Base-by-base conservation (phyloP, 495 filamentous ascomycete species). In the Rusavskia elegans region DNA sequence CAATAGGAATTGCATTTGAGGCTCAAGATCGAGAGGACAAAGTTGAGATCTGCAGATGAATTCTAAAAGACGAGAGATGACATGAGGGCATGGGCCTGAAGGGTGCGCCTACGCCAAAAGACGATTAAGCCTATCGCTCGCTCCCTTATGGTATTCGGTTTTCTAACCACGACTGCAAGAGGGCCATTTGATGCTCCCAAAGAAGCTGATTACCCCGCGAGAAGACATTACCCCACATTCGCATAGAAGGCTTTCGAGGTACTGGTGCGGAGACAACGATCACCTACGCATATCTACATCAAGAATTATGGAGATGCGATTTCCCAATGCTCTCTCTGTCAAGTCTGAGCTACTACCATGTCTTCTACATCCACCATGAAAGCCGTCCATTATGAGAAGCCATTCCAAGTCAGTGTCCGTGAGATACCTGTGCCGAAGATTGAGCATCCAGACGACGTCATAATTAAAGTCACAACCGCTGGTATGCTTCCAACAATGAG, bases 381-480 rank as follows among this genome's bases (percentile, higher is more conserved):
- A 55, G 74, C 74, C n/a, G 60, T 77, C n/a, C 71, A 72, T 55
- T 78, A 77, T 48, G 61, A 74, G 23, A 74, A 71, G 14, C 71
- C 73, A 13, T 75, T 70, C 64, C 66, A 71, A 61, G 73, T 77
- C 45, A 63, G 60, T 10, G 68, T 78, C 49, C 64, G 69, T 49
- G 69, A 78, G 48, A 71, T 74, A 4, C 65, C 71, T 27, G 59
- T 60, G 44, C 76, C 76, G 0, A 71, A 68, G 53, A 55, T 80
- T 39, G 62, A 75, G 53, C 76, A 76, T 60, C 69, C 73, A 2
- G 71, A 76, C 59, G 74, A 76, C 57, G 64, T 66, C 41, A 69
- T 81, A 54, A 67, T 81, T 52, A 76, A 74, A 54, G 71, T 80
- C 29, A 79, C 75, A 17, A 79, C 72, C 17, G 68, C 74, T 37